phyloP scores from a whole-genome alignment of 805 yeast genomes.

The Hanseniaspora lachancei region DNA sequence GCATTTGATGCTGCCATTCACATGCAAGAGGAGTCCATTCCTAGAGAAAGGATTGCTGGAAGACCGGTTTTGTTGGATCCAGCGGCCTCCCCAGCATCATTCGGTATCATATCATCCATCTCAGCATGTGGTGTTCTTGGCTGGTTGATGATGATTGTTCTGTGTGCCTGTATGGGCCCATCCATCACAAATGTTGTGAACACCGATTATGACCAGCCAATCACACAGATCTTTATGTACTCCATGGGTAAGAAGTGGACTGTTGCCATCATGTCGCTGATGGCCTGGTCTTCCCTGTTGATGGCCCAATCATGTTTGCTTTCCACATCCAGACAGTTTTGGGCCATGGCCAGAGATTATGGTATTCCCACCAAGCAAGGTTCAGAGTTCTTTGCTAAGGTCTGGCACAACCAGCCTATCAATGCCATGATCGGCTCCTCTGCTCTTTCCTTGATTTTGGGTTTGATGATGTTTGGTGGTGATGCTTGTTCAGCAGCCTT shows the following conservation, averaged over 20 bases:
- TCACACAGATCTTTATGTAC: slow-evolving; percentile 53
- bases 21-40: slow-evolving; percentile 57
- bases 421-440: slow-evolving; percentile 41
- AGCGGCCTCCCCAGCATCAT: slow-evolving; percentile 39
- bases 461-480: slow-evolving; percentile 31
- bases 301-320: slow-evolving; percentile 30
- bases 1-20: slow-evolving; percentile 62
- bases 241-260: slow-evolving; percentile 56
- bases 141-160: slow-evolving; percentile 39
- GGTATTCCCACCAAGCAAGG: slow-evolving; percentile 49
- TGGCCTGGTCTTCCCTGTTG: slow-evolving; percentile 47
- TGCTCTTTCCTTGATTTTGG: slow-evolving; percentile 26
- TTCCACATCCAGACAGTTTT: slow-evolving; percentile 44
- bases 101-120: slow-evolving; percentile 48
- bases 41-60: slow-evolving; percentile 34
- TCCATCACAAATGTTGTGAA: slow-evolving; percentile 33
- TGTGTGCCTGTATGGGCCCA: slow-evolving; percentile 41
- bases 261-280: slow-evolving; percentile 45
- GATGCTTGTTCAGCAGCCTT: slow-evolving; percentile 33
- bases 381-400: slow-evolving; percentile 39
- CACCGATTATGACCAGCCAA: slow-evolving; percentile 43
- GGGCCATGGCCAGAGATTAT: slow-evolving; percentile 66
- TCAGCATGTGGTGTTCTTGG: slow-evolving; percentile 46
- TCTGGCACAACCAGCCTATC: slow-evolving; percentile 48
- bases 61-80: slow-evolving; percentile 12